Conservation (phyloP, 306 rosid species). For the Lithocarpus polystachyus region DNA sequence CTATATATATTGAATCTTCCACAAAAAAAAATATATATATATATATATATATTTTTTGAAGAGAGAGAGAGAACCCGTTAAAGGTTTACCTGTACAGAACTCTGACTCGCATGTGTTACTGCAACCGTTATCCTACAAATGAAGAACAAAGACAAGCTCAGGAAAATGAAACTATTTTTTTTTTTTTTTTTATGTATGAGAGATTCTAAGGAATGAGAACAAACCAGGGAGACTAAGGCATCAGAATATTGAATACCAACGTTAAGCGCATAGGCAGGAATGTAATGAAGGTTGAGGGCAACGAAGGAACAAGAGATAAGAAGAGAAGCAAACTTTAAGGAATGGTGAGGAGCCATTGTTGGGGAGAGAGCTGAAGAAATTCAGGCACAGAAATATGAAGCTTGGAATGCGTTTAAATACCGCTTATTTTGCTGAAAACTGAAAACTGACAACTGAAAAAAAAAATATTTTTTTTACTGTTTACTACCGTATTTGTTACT, state of each 20-base stretch:
- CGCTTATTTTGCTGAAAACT: conserved; percentile 17
- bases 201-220: not conserved
- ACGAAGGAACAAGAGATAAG: conserved; percentile 12
- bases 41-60: too few species aligned
- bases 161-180: not conserved
- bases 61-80: not conserved
- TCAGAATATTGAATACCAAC: conserved; percentile 67
- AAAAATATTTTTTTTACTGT: too few species aligned
- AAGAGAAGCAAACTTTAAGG: conserved; percentile 25
- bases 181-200: not conserved
- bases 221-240: conserved; percentile 55
- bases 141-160: not conserved
- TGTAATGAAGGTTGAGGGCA: conserved; percentile 18
- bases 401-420: too few species aligned
- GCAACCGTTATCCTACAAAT: conserved; percentile 71
- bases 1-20: too few species aligned
- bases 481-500: too few species aligned
- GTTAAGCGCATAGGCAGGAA: conserved; percentile 53
- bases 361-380: not conserved
- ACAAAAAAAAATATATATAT: too few species aligned
- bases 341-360: conserved; percentile 30
- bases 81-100: conserved; percentile 71
- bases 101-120: conserved; percentile 85
- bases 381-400: conserved; percentile 16
- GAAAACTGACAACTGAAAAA: too few species aligned